Conservation (phyloP, 129 eudicot genomes). For the Tanacetum coccineum region DNA sequence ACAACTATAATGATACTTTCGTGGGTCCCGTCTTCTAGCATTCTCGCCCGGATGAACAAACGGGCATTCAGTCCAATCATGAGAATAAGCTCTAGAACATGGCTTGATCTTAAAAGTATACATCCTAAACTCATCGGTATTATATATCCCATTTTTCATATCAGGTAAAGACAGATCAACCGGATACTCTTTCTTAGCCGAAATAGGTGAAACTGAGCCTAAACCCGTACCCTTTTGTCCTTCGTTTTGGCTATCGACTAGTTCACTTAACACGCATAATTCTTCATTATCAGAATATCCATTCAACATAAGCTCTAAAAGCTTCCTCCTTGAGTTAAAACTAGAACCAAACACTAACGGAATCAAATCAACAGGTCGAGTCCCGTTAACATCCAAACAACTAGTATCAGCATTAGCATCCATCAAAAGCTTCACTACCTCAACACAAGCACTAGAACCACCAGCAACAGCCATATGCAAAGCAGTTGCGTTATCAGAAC, state of each 20-base stretch:
- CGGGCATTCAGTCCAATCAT: slow-evolving; percentile 94
- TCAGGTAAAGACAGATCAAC: slow-evolving; percentile 68
- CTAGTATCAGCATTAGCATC: slow-evolving; percentile 53
- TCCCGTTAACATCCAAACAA: slow-evolving; percentile 57
- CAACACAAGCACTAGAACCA: slow-evolving; percentile 45
- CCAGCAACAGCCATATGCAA: slow-evolving; percentile 73
- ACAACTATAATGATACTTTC: slow-evolving; percentile 75
- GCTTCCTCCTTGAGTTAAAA: slow-evolving; percentile 36
- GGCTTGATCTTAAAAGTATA: slow-evolving; percentile 79
- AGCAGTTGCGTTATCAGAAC: slow-evolving; percentile 77
- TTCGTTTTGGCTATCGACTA: slow-evolving; percentile 17
- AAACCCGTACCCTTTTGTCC: slow-evolving; percentile 5
- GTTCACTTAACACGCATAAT: slow-evolving; percentile 27
- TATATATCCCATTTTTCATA: slow-evolving; percentile 66
- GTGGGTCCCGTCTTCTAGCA: slow-evolving; percentile 82
- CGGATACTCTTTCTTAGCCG: slow-evolving; percentile 62
- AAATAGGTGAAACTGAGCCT: slow-evolving; percentile 13
- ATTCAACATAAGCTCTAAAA: slow-evolving; percentile 42
- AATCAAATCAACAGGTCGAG: slow-evolving; percentile 53
- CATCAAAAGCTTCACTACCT: slow-evolving; percentile 58
- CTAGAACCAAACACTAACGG: slow-evolving; percentile 26
- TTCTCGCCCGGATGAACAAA: slow-evolving; percentile 91
- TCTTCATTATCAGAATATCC: slow-evolving; percentile 32
- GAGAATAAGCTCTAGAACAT: slow-evolving; percentile 91
- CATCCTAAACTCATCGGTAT: slow-evolving; percentile 85